These are phyloP conservation scores for Citrus mangshanensis DNA, from an alignment of 345 rosid genomes.

Conservation along the genomic window DNA sequence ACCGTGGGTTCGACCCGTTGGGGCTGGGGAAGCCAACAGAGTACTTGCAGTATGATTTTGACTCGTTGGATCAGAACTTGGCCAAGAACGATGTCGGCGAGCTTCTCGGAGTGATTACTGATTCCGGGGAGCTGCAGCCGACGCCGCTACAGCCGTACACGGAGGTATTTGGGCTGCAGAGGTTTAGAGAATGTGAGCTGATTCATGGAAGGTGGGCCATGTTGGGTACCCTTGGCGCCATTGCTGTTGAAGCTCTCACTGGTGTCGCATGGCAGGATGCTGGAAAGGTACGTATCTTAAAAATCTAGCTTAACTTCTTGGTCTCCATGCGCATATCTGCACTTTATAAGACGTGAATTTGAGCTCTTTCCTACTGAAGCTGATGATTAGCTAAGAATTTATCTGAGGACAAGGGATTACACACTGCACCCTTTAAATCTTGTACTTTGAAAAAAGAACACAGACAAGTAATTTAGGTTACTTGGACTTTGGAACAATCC, in stretches of 20 bases:
- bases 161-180: conserved; percentile 77
- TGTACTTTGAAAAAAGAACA: no score
- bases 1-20: conserved; percentile 87
- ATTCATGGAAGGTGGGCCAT: conserved; percentile 95
- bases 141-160: conserved; percentile 88
- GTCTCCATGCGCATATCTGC: not conserved
- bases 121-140: conserved; percentile 48
- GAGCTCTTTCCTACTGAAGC: not conserved
- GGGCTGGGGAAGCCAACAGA: conserved; percentile 85
- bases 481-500: not conserved
- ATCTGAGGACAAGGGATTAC: no score
- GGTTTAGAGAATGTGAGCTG: conserved; percentile 92
- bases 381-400: not conserved
- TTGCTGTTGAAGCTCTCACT: conserved; percentile 65
- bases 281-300: conserved; percentile 45
- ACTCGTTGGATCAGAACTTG: conserved; percentile 84
- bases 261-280: conserved; percentile 79
- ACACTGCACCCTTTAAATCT: no score
- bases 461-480: no score
- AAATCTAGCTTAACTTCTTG: no score
- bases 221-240: conserved; percentile 73
- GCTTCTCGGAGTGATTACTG: conserved; percentile 49
- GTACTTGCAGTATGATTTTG: conserved; percentile 78
- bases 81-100: conserved; percentile 82
- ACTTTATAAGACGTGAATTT: not conserved